These are phyloP conservation scores for Gardenia jasminoides DNA, from an alignment of 257 asterid species.

Conservation along the genomic window DNA sequence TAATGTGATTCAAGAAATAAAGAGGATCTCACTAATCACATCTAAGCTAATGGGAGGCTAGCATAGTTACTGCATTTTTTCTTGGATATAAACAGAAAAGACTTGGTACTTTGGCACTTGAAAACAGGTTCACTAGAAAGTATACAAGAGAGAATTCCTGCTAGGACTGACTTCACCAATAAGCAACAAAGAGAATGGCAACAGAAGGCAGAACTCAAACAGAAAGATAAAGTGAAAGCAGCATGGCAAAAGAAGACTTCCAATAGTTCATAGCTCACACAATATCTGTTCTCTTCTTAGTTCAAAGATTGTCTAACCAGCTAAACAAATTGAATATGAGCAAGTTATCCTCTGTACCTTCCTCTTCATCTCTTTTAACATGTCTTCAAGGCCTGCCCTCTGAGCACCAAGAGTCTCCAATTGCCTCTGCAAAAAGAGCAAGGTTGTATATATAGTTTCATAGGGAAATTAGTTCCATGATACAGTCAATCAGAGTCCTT, in stretches of 20 bases:
- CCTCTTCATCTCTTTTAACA: constrained; percentile 99
- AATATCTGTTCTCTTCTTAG: not conserved
- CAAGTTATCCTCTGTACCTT: constrained; percentile 45
- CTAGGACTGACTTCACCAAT: not conserved
- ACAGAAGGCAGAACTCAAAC: not conserved
- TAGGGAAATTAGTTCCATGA: not conserved
- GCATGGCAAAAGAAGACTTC: not conserved
- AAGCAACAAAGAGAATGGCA: not conserved
- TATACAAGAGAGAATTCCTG: no score
- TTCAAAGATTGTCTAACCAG: not conserved
- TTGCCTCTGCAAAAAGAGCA: constrained; percentile 63
- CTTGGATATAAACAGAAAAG: not conserved
- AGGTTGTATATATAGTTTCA: not conserved
- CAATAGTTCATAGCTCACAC: not conserved
- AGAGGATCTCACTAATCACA: not conserved
- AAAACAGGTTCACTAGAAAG: not conserved
- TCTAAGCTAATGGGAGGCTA: not conserved
- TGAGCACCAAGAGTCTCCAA: constrained; percentile 96
- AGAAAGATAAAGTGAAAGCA: not conserved
- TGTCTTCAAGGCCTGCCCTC: constrained; percentile 98
- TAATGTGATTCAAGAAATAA: not conserved
- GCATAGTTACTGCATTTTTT: not conserved
- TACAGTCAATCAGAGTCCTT: not conserved
- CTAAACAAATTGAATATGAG: not conserved
- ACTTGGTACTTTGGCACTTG: not conserved